Conservation (phyloP, 176 grass and related monocot species). For the Oryza glaberrima region DNA sequence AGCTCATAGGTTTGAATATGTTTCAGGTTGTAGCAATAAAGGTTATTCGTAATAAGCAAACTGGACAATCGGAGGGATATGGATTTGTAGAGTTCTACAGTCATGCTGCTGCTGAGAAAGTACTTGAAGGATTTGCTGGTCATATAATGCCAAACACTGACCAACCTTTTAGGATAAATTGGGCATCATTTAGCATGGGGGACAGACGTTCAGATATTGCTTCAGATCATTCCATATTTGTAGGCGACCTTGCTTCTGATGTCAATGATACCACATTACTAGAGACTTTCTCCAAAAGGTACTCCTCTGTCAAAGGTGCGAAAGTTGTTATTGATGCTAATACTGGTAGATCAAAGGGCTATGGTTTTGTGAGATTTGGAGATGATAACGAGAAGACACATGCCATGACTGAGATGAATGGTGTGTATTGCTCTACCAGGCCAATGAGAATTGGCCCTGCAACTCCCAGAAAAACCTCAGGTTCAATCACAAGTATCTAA, state of each 20-base stretch:
- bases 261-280: conserved; percentile 78
- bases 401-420: conserved; percentile 96
- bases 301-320: conserved; percentile 93
- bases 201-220: conserved; percentile 81
- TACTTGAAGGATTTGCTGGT: conserved; percentile 78
- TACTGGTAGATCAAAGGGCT: conserved; percentile 94
- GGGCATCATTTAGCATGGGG: conserved; percentile 98
- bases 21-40: conserved; percentile 71
- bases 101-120: conserved; percentile 76
- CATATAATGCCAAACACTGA: conserved; percentile 98
- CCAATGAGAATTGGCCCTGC: conserved; percentile 95
- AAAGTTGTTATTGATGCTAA: conserved; percentile 99
- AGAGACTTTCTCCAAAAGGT: conserved; percentile 86
- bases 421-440: conserved; percentile 88
- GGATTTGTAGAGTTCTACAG: conserved; percentile 97
- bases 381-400: conserved; percentile 87
- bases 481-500: conserved; percentile 47
- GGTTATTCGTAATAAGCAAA: conserved; percentile 91
- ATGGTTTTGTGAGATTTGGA: conserved; percentile 97
- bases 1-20: conserved; percentile 2
- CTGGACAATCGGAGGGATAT: conserved; percentile 93
- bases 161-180: conserved; percentile 93
- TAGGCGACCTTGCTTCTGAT: conserved; percentile 97
- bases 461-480: conserved; percentile 94
- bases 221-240: conserved; percentile 93